Base-by-base conservation (phyloP, 108 stramenopile genomes). In the Nannochloropsis salina region DNA sequence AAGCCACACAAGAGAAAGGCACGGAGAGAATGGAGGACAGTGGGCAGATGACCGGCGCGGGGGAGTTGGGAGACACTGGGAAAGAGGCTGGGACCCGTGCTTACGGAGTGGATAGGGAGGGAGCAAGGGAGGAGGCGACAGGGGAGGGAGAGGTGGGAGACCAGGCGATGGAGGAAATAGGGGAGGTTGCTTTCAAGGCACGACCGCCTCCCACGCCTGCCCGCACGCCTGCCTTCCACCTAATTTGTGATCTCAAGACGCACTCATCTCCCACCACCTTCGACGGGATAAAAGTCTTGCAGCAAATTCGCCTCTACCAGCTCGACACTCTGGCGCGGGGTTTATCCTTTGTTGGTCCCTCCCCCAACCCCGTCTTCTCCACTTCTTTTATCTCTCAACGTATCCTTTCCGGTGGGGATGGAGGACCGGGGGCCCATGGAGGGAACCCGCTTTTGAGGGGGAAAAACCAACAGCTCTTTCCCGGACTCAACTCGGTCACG, bases 391-490 rank as follows among this genome's bases (percentile, higher is more conserved):
- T 74, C 61, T 74, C 61, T 0, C 61, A 74, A 2, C 61, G 61
- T 2, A 74, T 74, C 61, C 6, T 74, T 15, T n/a, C 20, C 61
- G 61, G 61, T 15, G 61, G 61, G 20, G 61, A 74, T 74, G 61
- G 61, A 4, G 61, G 61, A 1, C 61, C 61, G n/a, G 61, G 61
- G 15, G 61, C 61, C n/a, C 61, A 74, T n/a, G 61, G 61, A 8
- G 61, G 61, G 20, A 74, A 74, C 6, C 61, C 61, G 15, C 61
- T 74, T 6, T 74, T 74, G 61, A 74, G 15, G 61, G 61, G 61
- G 6, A 74, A 74, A 6, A 74, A 74, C 61, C 61, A 74, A n/a
- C 61, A 74, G 61, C 61, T 74, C 61, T 74, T 74, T n/a, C 61
- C 61, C 20, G 61, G 61, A 3, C n/a, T 74, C 4, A 74, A 15